Conservation (phyloP, 2,329 filamentous ascomycete genomes). For the Grosmannia huntii region DNA sequence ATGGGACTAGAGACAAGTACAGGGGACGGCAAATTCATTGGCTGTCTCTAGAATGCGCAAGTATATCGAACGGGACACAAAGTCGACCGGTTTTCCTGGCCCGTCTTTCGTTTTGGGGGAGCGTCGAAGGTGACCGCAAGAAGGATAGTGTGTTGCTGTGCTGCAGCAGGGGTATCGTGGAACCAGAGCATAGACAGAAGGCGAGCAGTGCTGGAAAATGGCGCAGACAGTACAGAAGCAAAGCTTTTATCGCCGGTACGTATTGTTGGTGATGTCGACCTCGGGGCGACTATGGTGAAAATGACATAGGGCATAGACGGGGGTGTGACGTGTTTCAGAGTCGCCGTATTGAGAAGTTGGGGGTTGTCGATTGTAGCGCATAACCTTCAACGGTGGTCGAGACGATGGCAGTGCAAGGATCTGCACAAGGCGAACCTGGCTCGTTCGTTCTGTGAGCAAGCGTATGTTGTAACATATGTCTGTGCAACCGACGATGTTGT, state of each 20-base stretch:
- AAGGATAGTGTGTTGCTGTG: not conserved
- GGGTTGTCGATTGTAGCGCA: slow-evolving; percentile 1
- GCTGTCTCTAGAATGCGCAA: not conserved
- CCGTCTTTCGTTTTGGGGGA: too few species aligned
- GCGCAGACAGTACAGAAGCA: not conserved
- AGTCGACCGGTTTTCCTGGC: not conserved
- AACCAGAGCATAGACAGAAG: not conserved
- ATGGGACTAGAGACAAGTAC: not conserved
- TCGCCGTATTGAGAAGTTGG: slow-evolving; percentile 21
- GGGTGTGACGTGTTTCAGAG: slow-evolving; percentile 18
- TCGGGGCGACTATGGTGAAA: not conserved
- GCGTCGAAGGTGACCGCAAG: too few species aligned
- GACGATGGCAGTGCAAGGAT: not conserved
- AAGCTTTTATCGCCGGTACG: too few species aligned
- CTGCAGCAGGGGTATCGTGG: not conserved
- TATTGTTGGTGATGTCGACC: not conserved
- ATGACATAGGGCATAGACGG: not conserved
- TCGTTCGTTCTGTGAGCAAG: not conserved
- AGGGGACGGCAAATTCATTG: not conserved
- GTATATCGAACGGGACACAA: not conserved
- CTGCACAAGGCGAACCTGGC: not conserved
- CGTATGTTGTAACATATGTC: not conserved
- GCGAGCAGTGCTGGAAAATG: not conserved
- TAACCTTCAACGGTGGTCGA: not conserved
- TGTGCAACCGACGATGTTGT: not conserved